Base-by-base conservation (phyloP, 805 yeast genomes). In the Ogataea trehaloabstinens region DNA sequence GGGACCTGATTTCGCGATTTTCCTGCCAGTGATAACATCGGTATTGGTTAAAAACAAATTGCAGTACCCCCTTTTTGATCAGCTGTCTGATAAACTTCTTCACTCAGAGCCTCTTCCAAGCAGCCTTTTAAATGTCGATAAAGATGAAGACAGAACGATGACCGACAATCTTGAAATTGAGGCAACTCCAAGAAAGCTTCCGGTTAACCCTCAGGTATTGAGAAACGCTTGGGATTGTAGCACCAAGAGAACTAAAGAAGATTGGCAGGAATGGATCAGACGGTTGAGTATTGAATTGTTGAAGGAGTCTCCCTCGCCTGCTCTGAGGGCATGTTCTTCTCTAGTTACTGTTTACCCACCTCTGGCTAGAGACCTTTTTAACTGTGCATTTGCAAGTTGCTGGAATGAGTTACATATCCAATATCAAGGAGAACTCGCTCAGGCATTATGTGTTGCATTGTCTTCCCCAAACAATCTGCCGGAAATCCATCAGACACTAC, bases 181-280 rank as follows among this genome's bases (percentile, higher is more conserved):
- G 43, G 76, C 82, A 46, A 78, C 84, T 1, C 71, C 82, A 3
- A 80, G 83, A 52, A 86, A 86, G 51, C 66, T 91, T 8, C 90
- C 95, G 0, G 80, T 78, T 12, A 75, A 77, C 44, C 78, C 77
- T 33, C 74, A 69, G 28, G 74, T 77, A 0, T 68, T 93, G 51
- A 82, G 86, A 52, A 76, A 78, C 31, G 87, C 90, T 1, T 93
- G 99, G 98, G 96, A 89, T 50, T 84, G 95, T 19, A 77, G 85
- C 18, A 91, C 87, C 49, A 78, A 91, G 48, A 76, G 95, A 37
- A 87, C 97, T 0, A 81, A 82, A 51, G 98, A 90, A 52, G 99
- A 93, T 50, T 93, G 99, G 99, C 91, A 85, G 52, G 98, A 93
- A 56, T 93, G 99, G 99, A 80, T 89, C 48, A 76, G 95, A 42